Evolutionary conservation across 805 yeast species (phyloP).

Genomic region (Teunomyces tritomae): DNA sequence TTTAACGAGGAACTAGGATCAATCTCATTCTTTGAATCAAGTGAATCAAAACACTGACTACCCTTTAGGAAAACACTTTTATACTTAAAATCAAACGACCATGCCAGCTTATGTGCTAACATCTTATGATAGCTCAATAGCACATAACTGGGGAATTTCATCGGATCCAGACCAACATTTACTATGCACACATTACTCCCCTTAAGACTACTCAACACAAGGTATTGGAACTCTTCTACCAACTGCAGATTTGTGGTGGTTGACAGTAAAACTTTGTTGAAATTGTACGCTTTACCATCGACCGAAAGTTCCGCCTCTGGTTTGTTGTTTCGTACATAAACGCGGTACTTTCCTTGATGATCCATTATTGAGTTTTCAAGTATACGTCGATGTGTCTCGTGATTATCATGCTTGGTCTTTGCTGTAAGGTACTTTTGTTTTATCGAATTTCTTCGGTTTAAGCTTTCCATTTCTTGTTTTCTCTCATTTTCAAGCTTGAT

Average conservation of each 20-base stretch:
- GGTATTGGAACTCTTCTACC: slow-evolving; percentile 18
- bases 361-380: slow-evolving; percentile 50
- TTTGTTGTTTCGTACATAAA: slow-evolving; percentile 14
- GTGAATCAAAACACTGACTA: not conserved
- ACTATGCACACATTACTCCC: slow-evolving; percentile 14
- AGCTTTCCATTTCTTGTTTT: slow-evolving; percentile 11
- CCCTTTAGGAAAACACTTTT: slow-evolving; percentile 8
- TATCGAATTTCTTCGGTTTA: not conserved
- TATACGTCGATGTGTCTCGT: slow-evolving; percentile 37
- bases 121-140: not conserved
- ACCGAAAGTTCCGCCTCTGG: not conserved
- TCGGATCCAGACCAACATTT: not conserved
- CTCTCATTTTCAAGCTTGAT: slow-evolving; percentile 10
- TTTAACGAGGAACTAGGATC: slow-evolving; percentile 2
- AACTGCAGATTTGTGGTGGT: slow-evolving; percentile 8
- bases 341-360: slow-evolving; percentile 24
- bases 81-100: slow-evolving; percentile 10
- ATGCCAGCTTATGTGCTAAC: not conserved
- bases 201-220: slow-evolving; percentile 16
- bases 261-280: slow-evolving; percentile 18
- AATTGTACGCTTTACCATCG: not conserved
- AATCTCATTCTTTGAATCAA: slow-evolving; percentile 1
- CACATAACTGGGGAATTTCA: not conserved
- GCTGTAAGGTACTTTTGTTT: not conserved
- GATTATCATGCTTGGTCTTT: slow-evolving; percentile 28